These are phyloP conservation scores for Fraxinus albicans DNA, from an alignment of 305 asterid genomes.

Conservation along the genomic window DNA sequence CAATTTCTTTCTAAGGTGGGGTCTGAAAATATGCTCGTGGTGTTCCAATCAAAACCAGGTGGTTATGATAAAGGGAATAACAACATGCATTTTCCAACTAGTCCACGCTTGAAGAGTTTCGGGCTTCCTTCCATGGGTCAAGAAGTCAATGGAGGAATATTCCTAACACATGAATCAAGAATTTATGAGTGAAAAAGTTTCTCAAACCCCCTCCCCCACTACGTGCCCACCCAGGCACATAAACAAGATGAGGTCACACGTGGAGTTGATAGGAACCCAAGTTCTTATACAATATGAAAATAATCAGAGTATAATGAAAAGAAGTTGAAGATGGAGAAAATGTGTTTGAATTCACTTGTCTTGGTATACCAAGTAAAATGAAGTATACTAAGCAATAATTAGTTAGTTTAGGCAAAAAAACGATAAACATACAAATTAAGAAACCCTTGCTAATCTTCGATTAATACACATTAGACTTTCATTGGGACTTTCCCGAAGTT, in stretches of 20 bases:
- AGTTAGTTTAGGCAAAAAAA: not conserved
- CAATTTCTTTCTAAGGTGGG: not conserved
- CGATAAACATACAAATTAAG: not conserved
- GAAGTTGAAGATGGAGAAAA: not conserved
- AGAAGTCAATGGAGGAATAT: not conserved
- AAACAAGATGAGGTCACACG: not conserved
- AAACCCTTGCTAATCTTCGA: not conserved
- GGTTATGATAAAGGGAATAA: not conserved
- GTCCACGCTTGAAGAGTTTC: not conserved
- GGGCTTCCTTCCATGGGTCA: not conserved
- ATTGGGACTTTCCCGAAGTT: not conserved
- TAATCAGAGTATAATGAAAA: not conserved
- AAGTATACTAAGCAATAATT: not conserved
- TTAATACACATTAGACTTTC: not conserved
- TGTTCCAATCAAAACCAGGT: not conserved
- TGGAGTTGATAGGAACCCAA: not conserved
- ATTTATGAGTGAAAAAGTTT: not conserved
- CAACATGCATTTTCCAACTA: not conserved
- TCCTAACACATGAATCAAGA: not conserved
- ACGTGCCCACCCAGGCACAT: not conserved
- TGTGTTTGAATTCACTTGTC: not conserved
- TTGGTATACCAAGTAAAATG: not conserved
- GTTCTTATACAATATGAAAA: not conserved
- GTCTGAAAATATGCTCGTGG: not conserved
- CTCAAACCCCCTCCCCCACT: not conserved